Conservation (phyloP, 2,329 filamentous ascomycete species). For the Ophiobolus disseminans region DNA sequence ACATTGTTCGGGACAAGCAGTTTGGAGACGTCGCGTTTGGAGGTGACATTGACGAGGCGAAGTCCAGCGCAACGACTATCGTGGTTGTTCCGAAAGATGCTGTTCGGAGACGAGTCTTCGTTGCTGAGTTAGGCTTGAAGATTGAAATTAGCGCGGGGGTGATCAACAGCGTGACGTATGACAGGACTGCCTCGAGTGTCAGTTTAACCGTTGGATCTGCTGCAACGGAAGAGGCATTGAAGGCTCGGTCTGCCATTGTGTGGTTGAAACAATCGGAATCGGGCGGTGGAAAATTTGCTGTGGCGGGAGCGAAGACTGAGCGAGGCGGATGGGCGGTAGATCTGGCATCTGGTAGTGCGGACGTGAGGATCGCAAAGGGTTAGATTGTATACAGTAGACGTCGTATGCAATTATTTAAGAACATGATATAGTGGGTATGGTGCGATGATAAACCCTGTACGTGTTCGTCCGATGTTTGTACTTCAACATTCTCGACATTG, state of each 20-base stretch:
- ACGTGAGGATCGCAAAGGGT: constrained; percentile 18
- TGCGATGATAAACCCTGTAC: not conserved
- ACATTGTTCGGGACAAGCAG: constrained; percentile 55
- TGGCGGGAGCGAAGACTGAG: constrained; percentile 15
- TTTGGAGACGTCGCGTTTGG: constrained; percentile 60
- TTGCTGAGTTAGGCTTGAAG: constrained; percentile 55
- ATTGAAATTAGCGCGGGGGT: constrained; percentile 30
- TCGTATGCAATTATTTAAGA: not conserved
- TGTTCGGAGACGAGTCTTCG: constrained; percentile 57
- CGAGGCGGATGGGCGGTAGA: constrained; percentile 27
- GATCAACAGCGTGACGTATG: constrained; percentile 21
- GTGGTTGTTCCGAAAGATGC: constrained; percentile 56
- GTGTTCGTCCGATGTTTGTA: not conserved
- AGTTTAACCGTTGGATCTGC: constrained; percentile 15
- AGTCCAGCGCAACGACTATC: constrained; percentile 26
- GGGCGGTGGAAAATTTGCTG: constrained; percentile 8
- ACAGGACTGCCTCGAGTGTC: constrained; percentile 14
- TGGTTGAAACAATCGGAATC: constrained; percentile 25
- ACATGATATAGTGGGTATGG: too few species aligned
- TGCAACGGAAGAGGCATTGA: constrained; percentile 11
- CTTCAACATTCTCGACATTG: too few species aligned
- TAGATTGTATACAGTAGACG: not conserved
- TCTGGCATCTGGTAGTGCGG: constrained; percentile 15
- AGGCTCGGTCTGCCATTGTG: constrained; percentile 24
- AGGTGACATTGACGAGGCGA: constrained; percentile 47